Conservation (phyloP, 345 rosid genomes). For the Rubroshorea leprosula region DNA sequence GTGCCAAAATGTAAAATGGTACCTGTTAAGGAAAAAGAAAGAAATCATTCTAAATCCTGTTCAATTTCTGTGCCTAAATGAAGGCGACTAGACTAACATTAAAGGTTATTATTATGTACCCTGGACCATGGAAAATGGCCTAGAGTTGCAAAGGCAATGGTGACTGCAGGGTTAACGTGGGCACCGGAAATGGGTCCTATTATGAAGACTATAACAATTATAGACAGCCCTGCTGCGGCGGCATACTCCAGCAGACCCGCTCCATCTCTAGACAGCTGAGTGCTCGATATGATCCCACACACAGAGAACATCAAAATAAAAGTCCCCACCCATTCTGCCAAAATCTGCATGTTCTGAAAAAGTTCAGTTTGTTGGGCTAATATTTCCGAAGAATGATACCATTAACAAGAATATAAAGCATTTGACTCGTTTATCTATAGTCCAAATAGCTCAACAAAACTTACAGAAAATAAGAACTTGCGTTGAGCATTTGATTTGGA, state of each 20-base stretch:
- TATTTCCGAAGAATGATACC: neutral
- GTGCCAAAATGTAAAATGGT: slow-evolving; percentile 68
- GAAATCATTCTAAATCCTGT: neutral
- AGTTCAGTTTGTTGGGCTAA: neutral
- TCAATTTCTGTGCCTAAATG: neutral
- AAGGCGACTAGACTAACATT: neutral
- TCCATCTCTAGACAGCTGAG: slow-evolving; percentile 43
- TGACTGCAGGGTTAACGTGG: slow-evolving; percentile 82
- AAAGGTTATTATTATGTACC: slow-evolving; percentile 26
- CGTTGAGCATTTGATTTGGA: neutral
- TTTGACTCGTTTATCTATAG: too few species aligned
- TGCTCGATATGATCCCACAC: slow-evolving; percentile 61
- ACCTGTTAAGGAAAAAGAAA: slow-evolving; percentile 33
- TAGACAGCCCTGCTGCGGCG: slow-evolving; percentile 60
- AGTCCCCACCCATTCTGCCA: slow-evolving; percentile 77
- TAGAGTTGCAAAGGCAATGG: slow-evolving; percentile 64
- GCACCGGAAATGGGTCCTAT: slow-evolving; percentile 83
- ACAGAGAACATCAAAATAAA: slow-evolving; percentile 70
- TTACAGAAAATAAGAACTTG: neutral
- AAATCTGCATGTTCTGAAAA: slow-evolving; percentile 36
- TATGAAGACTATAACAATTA: slow-evolving; percentile 51
- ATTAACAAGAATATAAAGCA: neutral
- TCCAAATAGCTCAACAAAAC: neutral
- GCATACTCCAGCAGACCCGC: slow-evolving; percentile 72
- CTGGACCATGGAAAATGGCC: slow-evolving; percentile 71